Conservation (phyloP, 495 filamentous ascomycete species). For the Cairneyella variabilis region DNA sequence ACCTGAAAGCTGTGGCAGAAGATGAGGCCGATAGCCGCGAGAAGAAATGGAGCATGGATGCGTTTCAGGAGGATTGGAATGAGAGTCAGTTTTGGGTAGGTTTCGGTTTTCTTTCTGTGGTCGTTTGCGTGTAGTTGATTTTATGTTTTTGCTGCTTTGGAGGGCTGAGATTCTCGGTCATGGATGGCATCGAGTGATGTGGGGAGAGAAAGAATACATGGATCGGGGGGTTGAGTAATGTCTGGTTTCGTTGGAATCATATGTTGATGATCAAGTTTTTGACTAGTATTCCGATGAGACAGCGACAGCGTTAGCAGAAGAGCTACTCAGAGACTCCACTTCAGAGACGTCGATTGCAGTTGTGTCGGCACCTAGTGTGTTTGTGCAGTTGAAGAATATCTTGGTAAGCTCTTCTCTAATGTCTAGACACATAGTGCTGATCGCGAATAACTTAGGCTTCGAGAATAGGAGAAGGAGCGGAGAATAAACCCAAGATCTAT, state of each 20-base stretch:
- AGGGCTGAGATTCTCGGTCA: too few relatives aligned
- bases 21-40: conserved; percentile 11
- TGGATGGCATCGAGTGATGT: too few relatives aligned
- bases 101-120: background rate
- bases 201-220: too few relatives aligned
- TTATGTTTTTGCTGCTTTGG: too few relatives aligned
- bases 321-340: conserved; percentile 55
- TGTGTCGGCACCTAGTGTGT: conserved; percentile 72
- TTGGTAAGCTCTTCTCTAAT: conserved; percentile 41
- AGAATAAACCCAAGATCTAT: conserved; percentile 47
- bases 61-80: conserved; percentile 79
- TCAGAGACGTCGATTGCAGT: conserved; percentile 56
- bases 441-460: background rate
- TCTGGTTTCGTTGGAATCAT: too few relatives aligned
- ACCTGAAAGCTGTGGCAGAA: conserved; percentile 47
- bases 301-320: conserved; percentile 54
- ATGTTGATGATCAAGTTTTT: too few relatives aligned
- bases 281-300: conserved; percentile 67
- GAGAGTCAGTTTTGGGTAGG: conserved; percentile 74
- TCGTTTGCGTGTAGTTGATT: background rate
- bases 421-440: too few relatives aligned
- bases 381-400: conserved; percentile 68
- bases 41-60: conserved; percentile 57
- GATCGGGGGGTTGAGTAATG: too few relatives aligned
- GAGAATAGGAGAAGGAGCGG: conserved; percentile 24